A percentile compares a stretch with the other conserved stretches of the same genome.
Evolutionary conservation across 495 filamentous ascomycete genomes (phyloP).

Genomic region (Neurospora sp.): DNA sequence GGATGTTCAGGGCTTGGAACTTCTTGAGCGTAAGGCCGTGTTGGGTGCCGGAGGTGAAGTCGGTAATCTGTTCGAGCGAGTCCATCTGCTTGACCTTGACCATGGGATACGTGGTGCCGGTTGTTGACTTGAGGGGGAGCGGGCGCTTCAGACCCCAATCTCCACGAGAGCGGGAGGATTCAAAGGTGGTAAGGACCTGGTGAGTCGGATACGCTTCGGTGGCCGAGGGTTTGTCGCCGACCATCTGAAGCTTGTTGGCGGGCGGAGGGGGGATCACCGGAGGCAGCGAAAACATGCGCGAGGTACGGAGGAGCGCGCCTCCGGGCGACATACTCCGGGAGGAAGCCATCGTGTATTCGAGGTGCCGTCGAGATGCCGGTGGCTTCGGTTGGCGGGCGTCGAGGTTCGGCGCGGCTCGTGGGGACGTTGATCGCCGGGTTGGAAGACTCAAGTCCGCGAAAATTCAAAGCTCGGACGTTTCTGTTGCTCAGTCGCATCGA

Average conservation of each 20-base stretch:
- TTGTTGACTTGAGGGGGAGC: constrained; percentile 65
- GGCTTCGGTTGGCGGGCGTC: not conserved
- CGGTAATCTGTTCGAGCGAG: constrained; percentile 83
- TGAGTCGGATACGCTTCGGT: constrained; percentile 72
- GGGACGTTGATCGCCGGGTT: not conserved
- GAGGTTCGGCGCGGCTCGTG: not conserved
- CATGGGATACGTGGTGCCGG: constrained; percentile 56
- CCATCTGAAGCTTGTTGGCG: constrained; percentile 23
- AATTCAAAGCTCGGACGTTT: not conserved
- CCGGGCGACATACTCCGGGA: constrained; percentile 44
- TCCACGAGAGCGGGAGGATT: constrained; percentile 60
- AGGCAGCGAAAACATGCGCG: constrained; percentile 50
- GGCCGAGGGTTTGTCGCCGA: constrained; percentile 41
- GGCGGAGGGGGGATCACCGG: constrained; percentile 36
- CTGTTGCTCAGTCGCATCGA: not conserved
- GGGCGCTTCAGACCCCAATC: constrained; percentile 94
- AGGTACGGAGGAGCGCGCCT: constrained; percentile 48
- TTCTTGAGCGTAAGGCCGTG: constrained; percentile 74
- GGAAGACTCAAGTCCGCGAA: not conserved
- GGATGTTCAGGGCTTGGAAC: constrained; percentile 60
- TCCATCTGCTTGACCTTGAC: constrained; percentile 67
- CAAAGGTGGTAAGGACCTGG: constrained; percentile 73
- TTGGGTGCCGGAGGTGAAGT: constrained; percentile 76
- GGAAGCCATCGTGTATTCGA: constrained; percentile 12
- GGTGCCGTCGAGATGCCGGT: constrained; percentile 4